phyloP scores from a whole-genome alignment of 176 grass and related monocot genomes.

The Guadua angustifolia region DNA sequence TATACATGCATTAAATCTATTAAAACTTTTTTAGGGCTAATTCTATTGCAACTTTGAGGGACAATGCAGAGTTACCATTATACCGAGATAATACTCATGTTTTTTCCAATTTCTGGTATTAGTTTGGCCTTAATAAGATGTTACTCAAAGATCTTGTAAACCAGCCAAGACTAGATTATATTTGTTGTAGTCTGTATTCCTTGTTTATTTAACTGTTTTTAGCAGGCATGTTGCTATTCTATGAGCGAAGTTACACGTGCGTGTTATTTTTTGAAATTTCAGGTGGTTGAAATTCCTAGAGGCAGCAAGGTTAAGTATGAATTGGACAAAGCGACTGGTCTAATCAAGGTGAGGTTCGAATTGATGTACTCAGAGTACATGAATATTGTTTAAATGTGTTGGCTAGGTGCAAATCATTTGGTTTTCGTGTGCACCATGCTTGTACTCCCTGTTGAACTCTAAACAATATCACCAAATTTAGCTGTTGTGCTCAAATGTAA shows the following conservation, averaged over 20 bases:
- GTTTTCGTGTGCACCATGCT: not conserved
- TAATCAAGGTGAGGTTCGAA: conserved; percentile 75
- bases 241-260: not conserved
- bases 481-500: not conserved
- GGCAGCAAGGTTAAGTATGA: conserved; percentile 98
- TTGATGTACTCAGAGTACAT: not conserved
- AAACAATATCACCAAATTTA: not conserved
- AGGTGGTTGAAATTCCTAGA: conserved; percentile 96
- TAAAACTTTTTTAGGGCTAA: not conserved
- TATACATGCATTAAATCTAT: conserved; percentile 17
- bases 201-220: conserved; percentile 14
- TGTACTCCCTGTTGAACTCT: not conserved
- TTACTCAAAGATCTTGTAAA: conserved; percentile 19
- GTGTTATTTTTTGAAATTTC: conserved; percentile 30
- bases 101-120: conserved; percentile 11
- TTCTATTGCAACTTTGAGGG: not conserved
- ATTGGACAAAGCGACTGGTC: conserved; percentile 78
- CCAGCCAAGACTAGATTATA: not conserved
- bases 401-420: conserved; percentile 1
- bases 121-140: not conserved
- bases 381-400: not conserved
- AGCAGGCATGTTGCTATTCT: conserved; percentile 22
- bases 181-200: not conserved
- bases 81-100: not conserved
- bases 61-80: not conserved